Evolutionary conservation across 352 stramenopile species (phyloP), one percentile per base, ranked within the genome.

Genomic region (Phytophthora pinifolia): DNA sequence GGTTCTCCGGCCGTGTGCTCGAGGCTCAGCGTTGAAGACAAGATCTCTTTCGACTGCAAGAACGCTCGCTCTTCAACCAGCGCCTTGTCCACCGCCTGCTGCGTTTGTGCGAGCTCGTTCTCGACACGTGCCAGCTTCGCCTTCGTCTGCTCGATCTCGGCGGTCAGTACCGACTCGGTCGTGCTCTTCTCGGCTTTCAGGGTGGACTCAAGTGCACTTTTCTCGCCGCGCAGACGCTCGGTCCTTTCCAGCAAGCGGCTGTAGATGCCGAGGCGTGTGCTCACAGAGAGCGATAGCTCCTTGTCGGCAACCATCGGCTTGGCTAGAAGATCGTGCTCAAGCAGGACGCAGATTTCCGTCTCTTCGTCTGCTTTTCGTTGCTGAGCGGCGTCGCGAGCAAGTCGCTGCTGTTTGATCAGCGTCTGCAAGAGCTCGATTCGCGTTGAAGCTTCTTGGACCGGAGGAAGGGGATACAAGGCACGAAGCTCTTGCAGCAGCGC

Each of bases 201-300:
- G 0, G 25, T 9, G 13, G 10, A 2, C 37, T 58, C 39, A 27
- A 44, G 22, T 14, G 31, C 46, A 25, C 17, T 59, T 14, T 64
- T 64, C 20, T 68, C 46, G 10, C 8, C 32, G n/a, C 36, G 54
- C 18, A 64, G 27, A 9, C n/a, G 18, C 13, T 56, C 47, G 2
- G 15, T 22, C 36, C 42, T 39, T 13, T 54, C 10, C 13, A 73
- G 15, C 34, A 78, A 37, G 44, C 36, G 42, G 12, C 51, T 64
- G 53, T 81, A 78, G 13, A 78, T 56, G 9, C 29, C 34, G 12
- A 78, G 18, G 6, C 62, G 68, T 5, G 30, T 39, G n/a, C 25
- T 42, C n/a, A 48, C 42, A 6, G 63, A 54, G 7, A 79, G 36
- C 0, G 29, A 14, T 0, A 30, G 7, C 8, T 22, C 6, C 43